Evolutionary conservation across 257 asterid genomes (phyloP).

Genomic region (Nemophila menziesii): DNA sequence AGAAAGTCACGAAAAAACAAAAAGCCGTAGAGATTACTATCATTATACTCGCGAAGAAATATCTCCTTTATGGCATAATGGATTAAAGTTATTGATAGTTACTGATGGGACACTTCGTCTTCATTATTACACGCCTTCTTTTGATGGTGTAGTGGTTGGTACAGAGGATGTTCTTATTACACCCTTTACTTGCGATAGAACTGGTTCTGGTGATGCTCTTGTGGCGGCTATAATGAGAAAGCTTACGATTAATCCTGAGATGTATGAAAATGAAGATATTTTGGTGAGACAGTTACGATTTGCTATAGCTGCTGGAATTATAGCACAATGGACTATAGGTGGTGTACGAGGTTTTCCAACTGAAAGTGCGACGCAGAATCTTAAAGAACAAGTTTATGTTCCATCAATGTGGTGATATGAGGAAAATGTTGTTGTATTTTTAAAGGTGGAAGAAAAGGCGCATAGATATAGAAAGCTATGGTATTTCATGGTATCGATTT

Average conservation of each 20-base stretch:
- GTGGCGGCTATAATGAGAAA: slow-evolving; percentile 95
- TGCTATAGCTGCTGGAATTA: slow-evolving; percentile 42
- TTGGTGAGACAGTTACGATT: slow-evolving; percentile 77
- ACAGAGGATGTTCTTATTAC: slow-evolving; percentile 95
- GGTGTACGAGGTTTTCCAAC: slow-evolving; percentile 74
- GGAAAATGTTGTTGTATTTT: background rate
- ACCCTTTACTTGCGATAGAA: slow-evolving; percentile 89
- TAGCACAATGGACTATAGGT: slow-evolving; percentile 82
- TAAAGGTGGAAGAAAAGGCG: background rate
- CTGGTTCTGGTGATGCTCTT: slow-evolving; percentile 94
- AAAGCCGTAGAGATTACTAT: slow-evolving; percentile 48
- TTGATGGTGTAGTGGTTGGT: slow-evolving; percentile 77
- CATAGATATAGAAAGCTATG: no score
- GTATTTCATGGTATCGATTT: background rate
- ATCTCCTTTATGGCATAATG: slow-evolving; percentile 67
- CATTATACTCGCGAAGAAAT: slow-evolving; percentile 80
- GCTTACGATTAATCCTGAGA: slow-evolving; percentile 60
- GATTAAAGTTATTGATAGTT: slow-evolving; percentile 61
- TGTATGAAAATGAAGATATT: slow-evolving; percentile 52
- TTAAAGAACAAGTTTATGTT: slow-evolving; percentile 85
- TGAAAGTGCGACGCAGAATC: slow-evolving; percentile 83
- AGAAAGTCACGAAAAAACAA: slow-evolving; percentile 58
- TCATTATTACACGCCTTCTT: slow-evolving; percentile 66
- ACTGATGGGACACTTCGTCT: slow-evolving; percentile 79
- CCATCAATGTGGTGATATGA: slow-evolving; percentile 74